Evolutionary conservation across 257 asterid genomes (phyloP), one percentile per base, ranked within the genome.

Genomic region (Solanum appendiculatum): DNA sequence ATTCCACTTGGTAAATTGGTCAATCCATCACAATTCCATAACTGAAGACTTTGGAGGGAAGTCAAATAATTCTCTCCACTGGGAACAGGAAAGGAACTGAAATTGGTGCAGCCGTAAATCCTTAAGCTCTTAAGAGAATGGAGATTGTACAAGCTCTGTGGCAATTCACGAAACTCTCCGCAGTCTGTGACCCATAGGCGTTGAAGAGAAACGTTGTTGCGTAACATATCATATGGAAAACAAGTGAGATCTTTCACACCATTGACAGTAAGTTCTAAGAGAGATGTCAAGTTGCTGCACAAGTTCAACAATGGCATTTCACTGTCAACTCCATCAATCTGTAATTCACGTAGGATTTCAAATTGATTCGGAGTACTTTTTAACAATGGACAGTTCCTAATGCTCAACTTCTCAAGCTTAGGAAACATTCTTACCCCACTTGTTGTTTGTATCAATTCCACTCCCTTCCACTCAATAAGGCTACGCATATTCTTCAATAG

Each of bases 281-380:
- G 84, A 36, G 89, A 86, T 23, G 83, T 87, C 21, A 82, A 77
- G 18, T 77, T 58, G 77, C 48, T 70, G 54, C 90, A 86, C 51
- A 70, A 83, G 23, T 60, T 84, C 40, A 56, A 58, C 80, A 85
- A 86, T 18, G 85, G 77, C 6, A 82, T 46, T 13, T 40, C n/a
- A 31, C 84, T 64, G 8, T 77, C 51, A 6, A 74, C 42, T 1
- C 0, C 0, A 0, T 1, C 1, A 7, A 89, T 64, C 0, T 0
- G 0, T 80, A 89, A 77, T 39, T 56, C 5, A 31, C 86, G 18
- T 1, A 92, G 89, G 60, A 86, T 34, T 21, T 87, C 88, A 34
- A 90, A 88, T 68, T 58, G 86, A 88, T 66, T 85, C 11, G 92
- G 94, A 82, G 86, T 68, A 12, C 21, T 82, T 46, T 4, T 37